phyloP scores from a whole-genome alignment of 1,284 basidiomycete species.

The Sporisorium sorghi region DNA sequence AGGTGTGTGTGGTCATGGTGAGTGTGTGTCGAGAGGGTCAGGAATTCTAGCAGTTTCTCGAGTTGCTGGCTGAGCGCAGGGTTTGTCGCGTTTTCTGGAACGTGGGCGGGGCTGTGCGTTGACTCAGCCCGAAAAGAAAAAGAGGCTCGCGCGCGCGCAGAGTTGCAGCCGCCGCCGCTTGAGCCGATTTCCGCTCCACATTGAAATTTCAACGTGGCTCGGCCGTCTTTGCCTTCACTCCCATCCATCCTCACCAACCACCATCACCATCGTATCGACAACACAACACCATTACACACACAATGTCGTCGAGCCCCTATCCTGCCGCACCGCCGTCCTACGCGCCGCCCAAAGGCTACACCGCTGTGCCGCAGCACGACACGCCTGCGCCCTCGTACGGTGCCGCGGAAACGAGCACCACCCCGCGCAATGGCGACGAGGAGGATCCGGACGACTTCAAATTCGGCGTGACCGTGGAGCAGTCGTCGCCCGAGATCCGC shows the following conservation, averaged over 20 bases:
- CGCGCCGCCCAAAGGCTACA: constrained; percentile 39
- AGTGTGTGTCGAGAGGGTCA: background rate
- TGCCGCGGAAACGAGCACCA: constrained; percentile 27
- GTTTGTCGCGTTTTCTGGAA: background rate
- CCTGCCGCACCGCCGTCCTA: constrained; percentile 41
- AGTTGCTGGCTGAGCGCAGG: background rate
- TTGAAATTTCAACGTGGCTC: background rate
- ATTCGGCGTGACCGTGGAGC: constrained; percentile 66
- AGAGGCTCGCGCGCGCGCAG: background rate
- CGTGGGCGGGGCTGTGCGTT: background rate
- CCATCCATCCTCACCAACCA: constrained; percentile 5
- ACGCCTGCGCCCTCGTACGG: constrained; percentile 30
- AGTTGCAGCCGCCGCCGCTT: background rate
- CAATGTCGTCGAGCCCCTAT: constrained; percentile 30
- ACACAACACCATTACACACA: too few relatives aligned
- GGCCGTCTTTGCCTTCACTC: background rate
- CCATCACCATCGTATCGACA: constrained; percentile 3
- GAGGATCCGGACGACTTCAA: constrained; percentile 68
- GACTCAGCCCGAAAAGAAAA: constrained; percentile 1
- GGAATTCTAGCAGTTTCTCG: constrained; percentile 8
- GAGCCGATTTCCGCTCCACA: constrained; percentile 7
- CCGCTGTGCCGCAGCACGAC: constrained; percentile 36
- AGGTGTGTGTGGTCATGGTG: background rate
- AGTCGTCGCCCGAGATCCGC: constrained; percentile 64
- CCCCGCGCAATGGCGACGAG: constrained; percentile 44